These are phyloP conservation scores for Xylaria arbuscula DNA, from an alignment of 2,329 filamentous ascomycete genomes.

Conservation along the genomic window DNA sequence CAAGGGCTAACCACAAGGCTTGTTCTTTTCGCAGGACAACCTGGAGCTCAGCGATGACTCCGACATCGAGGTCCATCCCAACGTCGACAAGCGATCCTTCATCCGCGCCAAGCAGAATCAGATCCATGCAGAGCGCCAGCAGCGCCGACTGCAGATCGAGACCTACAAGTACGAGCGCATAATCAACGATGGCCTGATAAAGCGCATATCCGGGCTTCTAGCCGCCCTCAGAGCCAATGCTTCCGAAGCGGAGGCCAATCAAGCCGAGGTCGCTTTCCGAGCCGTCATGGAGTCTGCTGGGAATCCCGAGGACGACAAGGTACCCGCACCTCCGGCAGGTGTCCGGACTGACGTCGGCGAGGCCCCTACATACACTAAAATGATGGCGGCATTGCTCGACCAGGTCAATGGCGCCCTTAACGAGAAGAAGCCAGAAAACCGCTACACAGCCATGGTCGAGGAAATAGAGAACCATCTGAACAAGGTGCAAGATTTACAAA, in stretches of 20 bases:
- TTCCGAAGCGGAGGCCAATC: constrained; percentile 71
- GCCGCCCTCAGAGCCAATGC: constrained; percentile 79
- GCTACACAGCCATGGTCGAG: constrained; percentile 79
- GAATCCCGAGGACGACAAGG: constrained; percentile 77
- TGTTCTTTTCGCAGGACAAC: constrained; percentile 69
- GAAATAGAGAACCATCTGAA: constrained; percentile 81
- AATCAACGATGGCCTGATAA: constrained; percentile 90
- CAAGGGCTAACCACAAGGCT: constrained; percentile 29
- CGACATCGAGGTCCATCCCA: constrained; percentile 97
- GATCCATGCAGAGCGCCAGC: constrained; percentile 90
- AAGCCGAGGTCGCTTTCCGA: constrained; percentile 88
- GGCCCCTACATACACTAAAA: constrained; percentile 89
- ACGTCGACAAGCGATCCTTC: constrained; percentile 98
- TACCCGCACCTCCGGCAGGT: constrained; percentile 79
- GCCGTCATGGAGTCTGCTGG: constrained; percentile 85
- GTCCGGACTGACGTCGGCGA: constrained; percentile 79
- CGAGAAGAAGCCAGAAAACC: constrained; percentile 75
- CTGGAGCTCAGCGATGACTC: constrained; percentile 98
- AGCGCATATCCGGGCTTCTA: constrained; percentile 84
- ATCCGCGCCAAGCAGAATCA: constrained; percentile 98
- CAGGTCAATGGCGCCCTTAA: constrained; percentile 89
- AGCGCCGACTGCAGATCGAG: constrained; percentile 88
- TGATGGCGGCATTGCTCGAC: constrained; percentile 97
- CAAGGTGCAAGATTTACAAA: constrained; percentile 83
- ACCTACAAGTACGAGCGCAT: constrained; percentile 91